Evolutionary conservation across 331 rosid species (phyloP), one percentile per base, ranked within the genome.

Genomic region (Quercus lobata): DNA sequence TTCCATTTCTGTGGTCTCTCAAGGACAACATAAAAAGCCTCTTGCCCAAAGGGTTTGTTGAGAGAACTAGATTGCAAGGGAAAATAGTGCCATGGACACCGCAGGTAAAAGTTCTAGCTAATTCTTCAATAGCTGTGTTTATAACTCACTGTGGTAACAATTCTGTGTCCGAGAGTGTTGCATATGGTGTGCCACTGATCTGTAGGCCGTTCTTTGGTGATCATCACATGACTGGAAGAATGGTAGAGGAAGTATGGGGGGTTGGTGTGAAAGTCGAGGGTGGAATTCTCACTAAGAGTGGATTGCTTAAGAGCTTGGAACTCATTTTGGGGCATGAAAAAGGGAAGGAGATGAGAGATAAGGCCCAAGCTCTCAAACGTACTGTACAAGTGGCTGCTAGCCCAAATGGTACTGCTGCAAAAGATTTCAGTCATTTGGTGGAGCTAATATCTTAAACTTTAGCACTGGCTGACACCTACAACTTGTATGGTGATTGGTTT

Each of bases 11-110:
- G 0, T 87, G 92, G 95, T 88, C 94, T 2, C 80, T 90, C 0
- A 75, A 66, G n/a, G 91, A 81, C 10, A 29, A 81, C 4, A 10
- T 73, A 0, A 85, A 54, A 34, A 72, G 65, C 1, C 6, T 29
- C 58, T 37, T 83, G n/a, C 90, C 88, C 14, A 7, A 21, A 0
- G 94, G 83, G 78, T 90, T 90, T 75, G 71, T 88, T 35, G 86
- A 72, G 62, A 78, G 79, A 55, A 75, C 87, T 10, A 35, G 19
- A 17, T 5, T 0, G 79, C 0, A 1, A 2, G 92, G 94, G 2
- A 90, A 85, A 79, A 21, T 86, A 19, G 91, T 90, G 19, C 22
- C 87, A 0, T 90, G 94, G 90, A 85, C 75, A 63, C 92, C 94
- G 12, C 88, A 88, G 41, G 25, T 61, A 29, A 82, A 81, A 56